These are phyloP conservation scores for Penicillium steckii DNA, from an alignment of 495 filamentous ascomycete species.

Conservation along the genomic window DNA sequence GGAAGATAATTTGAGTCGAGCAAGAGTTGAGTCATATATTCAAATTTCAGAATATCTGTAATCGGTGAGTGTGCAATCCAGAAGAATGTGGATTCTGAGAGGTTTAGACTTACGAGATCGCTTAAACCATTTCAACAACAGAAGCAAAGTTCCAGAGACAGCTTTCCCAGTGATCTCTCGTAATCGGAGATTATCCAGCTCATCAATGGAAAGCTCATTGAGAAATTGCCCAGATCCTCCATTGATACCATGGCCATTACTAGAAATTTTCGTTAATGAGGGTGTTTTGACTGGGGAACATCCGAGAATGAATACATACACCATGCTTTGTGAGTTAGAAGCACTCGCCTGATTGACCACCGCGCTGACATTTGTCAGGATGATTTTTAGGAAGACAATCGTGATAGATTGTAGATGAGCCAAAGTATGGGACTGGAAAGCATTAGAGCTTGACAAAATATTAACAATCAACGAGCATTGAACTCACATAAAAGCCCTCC, in stretches of 20 bases:
- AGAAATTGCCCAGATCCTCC: slow-evolving; percentile 32
- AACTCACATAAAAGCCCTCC: slow-evolving; percentile 80
- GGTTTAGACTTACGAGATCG: slow-evolving; percentile 73
- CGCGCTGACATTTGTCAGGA: slow-evolving; percentile 76
- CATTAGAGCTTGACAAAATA: slow-evolving; percentile 4
- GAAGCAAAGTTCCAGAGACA: slow-evolving; percentile 77
- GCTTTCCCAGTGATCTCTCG: slow-evolving; percentile 90
- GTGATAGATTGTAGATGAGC: slow-evolving; percentile 91
- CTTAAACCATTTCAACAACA: slow-evolving; percentile 95
- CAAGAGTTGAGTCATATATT: slow-evolving; percentile 90
- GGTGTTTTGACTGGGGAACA: not conserved
- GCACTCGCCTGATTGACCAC: slow-evolving; percentile 54
- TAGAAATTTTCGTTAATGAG: not conserved
- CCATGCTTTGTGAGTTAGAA: slow-evolving; percentile 38
- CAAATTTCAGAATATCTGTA: slow-evolving; percentile 88
- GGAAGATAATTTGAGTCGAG: slow-evolving; percentile 94
- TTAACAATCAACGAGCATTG: not conserved
- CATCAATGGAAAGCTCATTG: slow-evolving; percentile 54
- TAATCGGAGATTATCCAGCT: slow-evolving; percentile 74
- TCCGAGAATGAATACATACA: slow-evolving; percentile 23
- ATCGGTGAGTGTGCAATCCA: slow-evolving; percentile 14
- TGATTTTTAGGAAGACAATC: slow-evolving; percentile 84
- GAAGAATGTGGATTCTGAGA: not conserved
- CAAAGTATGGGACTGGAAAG: slow-evolving; percentile 63
- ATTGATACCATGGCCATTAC: slow-evolving; percentile 36